Conservation (phyloP, 208 protist genomes). For the Leishmania tarentolae region DNA sequence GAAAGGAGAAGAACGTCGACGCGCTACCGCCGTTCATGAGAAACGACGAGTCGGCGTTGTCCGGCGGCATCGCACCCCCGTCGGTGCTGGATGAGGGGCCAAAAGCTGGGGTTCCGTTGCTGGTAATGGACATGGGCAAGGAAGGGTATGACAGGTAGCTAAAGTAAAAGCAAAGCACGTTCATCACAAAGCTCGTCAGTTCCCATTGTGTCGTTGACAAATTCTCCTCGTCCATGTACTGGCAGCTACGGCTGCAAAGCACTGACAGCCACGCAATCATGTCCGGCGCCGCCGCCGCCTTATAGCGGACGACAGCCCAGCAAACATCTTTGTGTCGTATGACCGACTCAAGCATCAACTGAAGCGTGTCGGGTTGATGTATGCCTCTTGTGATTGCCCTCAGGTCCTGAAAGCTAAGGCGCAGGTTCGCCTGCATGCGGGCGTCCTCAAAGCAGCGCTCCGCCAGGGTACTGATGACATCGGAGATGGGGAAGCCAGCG, state of each 20-base stretch:
- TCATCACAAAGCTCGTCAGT: conserved; percentile 57
- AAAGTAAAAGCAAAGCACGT: conserved; percentile 45
- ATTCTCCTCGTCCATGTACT: conserved; percentile 51
- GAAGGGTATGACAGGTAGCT: conserved; percentile 34
- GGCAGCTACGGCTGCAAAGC: conserved; percentile 43
- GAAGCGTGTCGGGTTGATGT: conserved; percentile 67
- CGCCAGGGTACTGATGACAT: conserved; percentile 48
- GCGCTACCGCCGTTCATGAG: conserved; percentile 10
- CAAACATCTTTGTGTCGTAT: conserved; percentile 37
- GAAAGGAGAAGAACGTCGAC: conserved; percentile 44
- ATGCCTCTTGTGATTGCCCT: conserved; percentile 65
- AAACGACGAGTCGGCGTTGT: conserved; percentile 14
- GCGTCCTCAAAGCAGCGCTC: conserved; percentile 40
- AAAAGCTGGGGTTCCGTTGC: not conserved
- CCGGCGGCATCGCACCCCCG: not conserved
- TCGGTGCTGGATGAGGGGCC: not conserved
- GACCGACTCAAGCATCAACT: conserved; percentile 52
- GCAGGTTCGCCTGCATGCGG: conserved; percentile 34
- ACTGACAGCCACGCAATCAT: conserved; percentile 53
- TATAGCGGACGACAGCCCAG: conserved; percentile 32
- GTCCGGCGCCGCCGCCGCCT: conserved; percentile 29
- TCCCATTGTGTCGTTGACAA: conserved; percentile 49
- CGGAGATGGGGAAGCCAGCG: conserved; percentile 58
- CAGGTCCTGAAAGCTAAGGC: conserved; percentile 51
- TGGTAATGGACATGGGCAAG: conserved; percentile 1